Percentiles rank a stretch among this genome's conserved stretches.
phyloP scores from a whole-genome alignment of 2,329 filamentous ascomycete species.

The Ascomycota sp. region DNA sequence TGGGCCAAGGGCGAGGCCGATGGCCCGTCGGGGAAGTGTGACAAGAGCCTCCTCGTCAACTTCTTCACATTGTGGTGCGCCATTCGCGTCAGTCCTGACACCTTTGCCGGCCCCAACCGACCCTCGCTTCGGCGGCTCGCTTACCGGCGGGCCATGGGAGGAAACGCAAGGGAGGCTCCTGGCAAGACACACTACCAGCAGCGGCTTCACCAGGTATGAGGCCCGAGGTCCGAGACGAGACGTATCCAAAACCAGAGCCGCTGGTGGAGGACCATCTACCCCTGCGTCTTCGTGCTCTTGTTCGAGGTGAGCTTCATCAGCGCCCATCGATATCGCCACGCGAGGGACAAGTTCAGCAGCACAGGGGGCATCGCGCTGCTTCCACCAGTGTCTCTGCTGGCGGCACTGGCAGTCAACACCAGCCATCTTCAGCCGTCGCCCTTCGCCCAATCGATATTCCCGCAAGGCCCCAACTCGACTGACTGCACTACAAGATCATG shows the following conservation, averaged over 20 bases:
- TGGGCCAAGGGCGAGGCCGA: slow-evolving; percentile 1
- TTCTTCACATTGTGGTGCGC: slow-evolving; percentile 24
- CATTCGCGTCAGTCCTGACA: slow-evolving; percentile 18
- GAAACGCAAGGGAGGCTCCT: no score
- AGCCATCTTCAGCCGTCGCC: slow-evolving; percentile 8
- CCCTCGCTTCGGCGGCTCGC: background rate
- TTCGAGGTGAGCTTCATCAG: slow-evolving; percentile 18
- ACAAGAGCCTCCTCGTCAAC: slow-evolving; percentile 14
- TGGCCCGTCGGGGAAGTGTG: background rate
- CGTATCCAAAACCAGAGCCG: slow-evolving; percentile 14
- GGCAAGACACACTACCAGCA: slow-evolving; percentile 22
- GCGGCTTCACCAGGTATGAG: slow-evolving; percentile 20
- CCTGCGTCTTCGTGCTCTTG: slow-evolving; percentile 19
- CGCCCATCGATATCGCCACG: slow-evolving; percentile 20
- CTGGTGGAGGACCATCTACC: slow-evolving; percentile 14
- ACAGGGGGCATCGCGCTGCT: slow-evolving; percentile 3
- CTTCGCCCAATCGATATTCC: no score
- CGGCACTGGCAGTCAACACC: no score
- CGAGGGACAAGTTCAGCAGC: slow-evolving; percentile 13
- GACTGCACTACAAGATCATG: no score
- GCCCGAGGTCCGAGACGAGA: slow-evolving; percentile 11
- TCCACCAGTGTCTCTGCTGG: slow-evolving; percentile 12
- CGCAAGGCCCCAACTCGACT: no score
- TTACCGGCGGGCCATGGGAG: background rate
- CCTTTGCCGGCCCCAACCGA: background rate